Base-by-base conservation (phyloP, 805 yeast genomes). In the Kuraishia cidri region DNA sequence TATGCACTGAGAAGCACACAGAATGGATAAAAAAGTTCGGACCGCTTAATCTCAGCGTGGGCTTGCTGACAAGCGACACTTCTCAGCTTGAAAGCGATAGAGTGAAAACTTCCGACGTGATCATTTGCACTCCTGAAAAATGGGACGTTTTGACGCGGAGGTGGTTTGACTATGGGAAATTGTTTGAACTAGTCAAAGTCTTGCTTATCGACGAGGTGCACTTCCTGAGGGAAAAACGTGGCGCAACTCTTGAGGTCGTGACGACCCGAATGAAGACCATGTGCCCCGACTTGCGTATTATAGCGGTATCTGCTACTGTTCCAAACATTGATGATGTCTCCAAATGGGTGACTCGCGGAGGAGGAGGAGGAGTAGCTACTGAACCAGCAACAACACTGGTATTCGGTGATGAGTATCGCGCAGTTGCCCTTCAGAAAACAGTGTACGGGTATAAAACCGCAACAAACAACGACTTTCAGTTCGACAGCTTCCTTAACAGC, bases 61-160 rank as follows among this genome's bases (percentile, higher is more conserved):
- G 75, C 0, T 54, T 69, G 28, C 48, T 75, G 26, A 75, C 81
- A 0, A 65, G 80, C 36, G 81, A 75, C 38, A 69, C 78, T 8
- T 53, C 64, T 7, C 53, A 50, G 14, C 35, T 55, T 3, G 73
- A 69, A 26, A 52, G 66, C 5, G 74, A 65, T 9, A 56, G 50
- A 25, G 71, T 66, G 3, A 60, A 60, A 45, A 60, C 52, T n/a
- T 62, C 75, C 2, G 67, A 69, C 35, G 58, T 75, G 4, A 70
- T 75, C 7, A 64, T 75, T 6, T 65, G 77, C 2, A 75, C 80
- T 1, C 79, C 80, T 4, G 80, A 75, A 45, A 75, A 74, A 45
- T 72, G 78, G 77, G 79, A 75, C 42, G 52, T 67, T 28, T 50
- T 72, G 35, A 70, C 79, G 0, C 54, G 79, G 40, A 65, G 62